phyloP scores from a whole-genome alignment of 2,329 filamentous ascomycete species.

The Sphaerostilbella broomeana region DNA sequence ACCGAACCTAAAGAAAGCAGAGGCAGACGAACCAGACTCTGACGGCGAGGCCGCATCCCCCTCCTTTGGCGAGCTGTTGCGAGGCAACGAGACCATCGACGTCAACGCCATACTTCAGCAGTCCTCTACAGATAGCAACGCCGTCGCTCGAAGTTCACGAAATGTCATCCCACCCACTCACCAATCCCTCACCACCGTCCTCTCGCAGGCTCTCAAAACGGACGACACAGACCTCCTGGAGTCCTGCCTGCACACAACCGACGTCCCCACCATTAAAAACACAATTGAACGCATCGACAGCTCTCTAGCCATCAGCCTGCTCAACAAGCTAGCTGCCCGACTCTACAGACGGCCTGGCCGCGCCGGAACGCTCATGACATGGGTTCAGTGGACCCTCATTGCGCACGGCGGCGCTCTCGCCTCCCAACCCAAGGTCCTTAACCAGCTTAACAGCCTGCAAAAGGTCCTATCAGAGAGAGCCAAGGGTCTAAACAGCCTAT shows the following conservation, averaged over 20 bases:
- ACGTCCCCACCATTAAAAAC: constrained; percentile 69
- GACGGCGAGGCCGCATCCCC: constrained; percentile 50
- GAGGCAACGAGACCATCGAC: constrained; percentile 67
- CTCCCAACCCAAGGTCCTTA: constrained; percentile 74
- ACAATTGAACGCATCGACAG: constrained; percentile 91
- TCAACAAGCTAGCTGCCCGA: constrained; percentile 79
- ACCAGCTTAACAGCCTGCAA: constrained; percentile 70
- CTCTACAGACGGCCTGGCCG: constrained; percentile 82
- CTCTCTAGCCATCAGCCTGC: constrained; percentile 67
- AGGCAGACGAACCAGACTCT: constrained; percentile 29
- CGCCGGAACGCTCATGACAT: constrained; percentile 83
- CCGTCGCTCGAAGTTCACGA: constrained; percentile 35
- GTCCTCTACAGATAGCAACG: constrained; percentile 21
- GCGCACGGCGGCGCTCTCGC: constrained; percentile 88
- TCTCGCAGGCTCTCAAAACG: constrained; percentile 85
- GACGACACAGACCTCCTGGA: constrained; percentile 88
- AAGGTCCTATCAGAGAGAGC: constrained; percentile 83
- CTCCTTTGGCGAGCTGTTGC: constrained; percentile 82
- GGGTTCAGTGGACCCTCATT: constrained; percentile 93
- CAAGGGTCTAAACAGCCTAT: constrained; percentile 70
- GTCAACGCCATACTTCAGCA: constrained; percentile 57
- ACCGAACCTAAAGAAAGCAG: constrained; percentile 15
- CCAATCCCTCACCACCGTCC: constrained; percentile 82
- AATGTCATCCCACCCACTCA: constrained; percentile 57
- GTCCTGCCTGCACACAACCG: constrained; percentile 78